Base-by-base conservation (phyloP, 2,329 filamentous ascomycete species). In the Penicillium sp. region DNA sequence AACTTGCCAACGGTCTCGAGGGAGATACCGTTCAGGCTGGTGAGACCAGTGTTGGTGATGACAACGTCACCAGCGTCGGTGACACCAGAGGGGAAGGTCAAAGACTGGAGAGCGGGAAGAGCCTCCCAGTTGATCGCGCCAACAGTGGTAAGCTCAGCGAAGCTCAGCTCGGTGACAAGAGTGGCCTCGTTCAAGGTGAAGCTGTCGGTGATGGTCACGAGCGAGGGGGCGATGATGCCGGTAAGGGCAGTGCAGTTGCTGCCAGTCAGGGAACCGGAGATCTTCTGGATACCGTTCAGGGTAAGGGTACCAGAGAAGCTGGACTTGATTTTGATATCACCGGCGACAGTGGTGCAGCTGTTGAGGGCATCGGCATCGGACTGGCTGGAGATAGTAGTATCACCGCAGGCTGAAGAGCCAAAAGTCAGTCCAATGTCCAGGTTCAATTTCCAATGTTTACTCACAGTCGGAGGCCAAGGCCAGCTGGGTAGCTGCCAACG, bases 31-130 rank as follows among this genome's bases (percentile, higher is more conserved):
- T 86, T 80, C 54, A 99, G 83, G 61, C 82, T 85, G 71, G 79
- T 82, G 64, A 99, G 83, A 74, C 86, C 85, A 46, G 94, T 99
- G 79, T 99, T 94, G 75, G 85, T 83, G 71, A 99, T 92, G 63
- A 78, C 75, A 63, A 99, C 82, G 58, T 77, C 81, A 59, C 76
- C 77, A 54, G 89, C 89, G 71, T 84, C 78, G 64, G 81, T 84
- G 65, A 97, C 79, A 75, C 82, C 70, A 78, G 81, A 68, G 74
- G 78, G 75, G 76, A 89, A 88, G 51, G 74, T 76, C 42, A 89
- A 75, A 31, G 69, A 65, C 65, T 82, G 79, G 36, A 89, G 78
- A 60, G 78, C 77, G 57, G 86, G 86, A 39, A 96, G 83, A 62
- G 88, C 87, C 53, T 81, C 77, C 81, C 88, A 92, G 61, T 81